These are phyloP conservation scores for Fomitopsis palustris DNA, from an alignment of 1,284 basidiomycete species.

Conservation along the genomic window DNA sequence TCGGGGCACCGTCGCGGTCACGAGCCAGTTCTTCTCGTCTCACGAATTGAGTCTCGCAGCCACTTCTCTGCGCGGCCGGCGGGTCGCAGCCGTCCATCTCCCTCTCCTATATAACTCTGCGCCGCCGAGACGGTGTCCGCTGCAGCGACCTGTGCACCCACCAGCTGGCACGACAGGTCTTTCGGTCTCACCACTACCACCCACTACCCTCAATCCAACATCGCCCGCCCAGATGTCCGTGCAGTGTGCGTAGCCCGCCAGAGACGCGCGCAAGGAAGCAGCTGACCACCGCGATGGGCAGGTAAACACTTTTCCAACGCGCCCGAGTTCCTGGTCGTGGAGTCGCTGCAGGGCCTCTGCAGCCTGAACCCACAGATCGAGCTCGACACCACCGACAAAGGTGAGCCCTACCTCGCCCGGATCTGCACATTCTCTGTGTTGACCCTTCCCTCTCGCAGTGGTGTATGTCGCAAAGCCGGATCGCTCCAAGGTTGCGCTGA, in stretches of 20 bases:
- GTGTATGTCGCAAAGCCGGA: constrained; percentile 57
- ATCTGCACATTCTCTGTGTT: neutral
- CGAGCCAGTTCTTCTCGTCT: neutral
- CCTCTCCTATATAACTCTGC: neutral
- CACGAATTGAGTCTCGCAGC: neutral
- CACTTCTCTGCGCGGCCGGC: neutral
- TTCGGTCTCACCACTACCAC: neutral
- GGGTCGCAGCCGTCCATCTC: neutral
- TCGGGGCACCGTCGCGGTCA: constrained; percentile 1
- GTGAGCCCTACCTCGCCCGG: constrained; percentile 28
- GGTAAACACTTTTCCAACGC: constrained; percentile 78
- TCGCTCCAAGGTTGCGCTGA: constrained; percentile 70
- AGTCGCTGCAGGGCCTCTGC: constrained; percentile 74
- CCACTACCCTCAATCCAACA: neutral
- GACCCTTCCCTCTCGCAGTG: constrained; percentile 37
- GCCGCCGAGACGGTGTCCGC: neutral
- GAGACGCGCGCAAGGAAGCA: neutral
- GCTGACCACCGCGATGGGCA: constrained; percentile 22
- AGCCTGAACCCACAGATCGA: constrained; percentile 67
- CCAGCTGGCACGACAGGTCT: neutral
- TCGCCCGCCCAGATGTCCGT: constrained; percentile 3
- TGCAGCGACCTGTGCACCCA: neutral
- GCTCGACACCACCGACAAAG: constrained; percentile 66
- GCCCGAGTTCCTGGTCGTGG: constrained; percentile 66
- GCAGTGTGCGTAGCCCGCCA: constrained; percentile 1